Evolutionary conservation across 805 yeast species (phyloP), one percentile per base, ranked within the genome.

Genomic region (Nakazawaea populi): DNA sequence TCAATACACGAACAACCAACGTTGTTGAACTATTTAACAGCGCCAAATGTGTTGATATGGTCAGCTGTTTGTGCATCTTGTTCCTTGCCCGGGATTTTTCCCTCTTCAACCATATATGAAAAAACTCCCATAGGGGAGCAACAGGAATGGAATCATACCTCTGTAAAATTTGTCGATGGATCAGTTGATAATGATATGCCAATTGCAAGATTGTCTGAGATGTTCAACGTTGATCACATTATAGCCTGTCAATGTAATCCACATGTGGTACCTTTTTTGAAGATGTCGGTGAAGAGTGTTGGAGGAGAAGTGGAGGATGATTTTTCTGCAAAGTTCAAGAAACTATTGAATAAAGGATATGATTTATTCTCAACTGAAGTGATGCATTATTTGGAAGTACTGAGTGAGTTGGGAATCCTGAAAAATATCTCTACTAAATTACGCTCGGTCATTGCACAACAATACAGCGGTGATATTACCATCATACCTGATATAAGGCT

Each of bases 221-320:
- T 94, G 96, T 94, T 94, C 66, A 92, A 94, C 61, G 97, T 94
- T 32, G 96, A 94, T 64, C 97, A 94, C 65, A 91, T 94, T 55
- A 90, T 94, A 58, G 99, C 97, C 0, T 92, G 96, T 44, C 99
- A 94, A 65, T 99, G 94, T 1, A 94, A 94, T 62, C 96, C 97
- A 0, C 99, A 94, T 64, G 96, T 94, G 12, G 88, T 87, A 2
- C 99, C 99, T 0, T 77, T 92, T 47, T 72, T 94, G 58, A 83
- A 82, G 56, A 69, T 83, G 48, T 82, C 90, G 0, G 75, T 83
- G 4, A 79, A 83, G 24, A 79, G 82, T 62, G 82, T 82, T 24
- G 90, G 89, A 10, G 88, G 88, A 6, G 84, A 79, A 55, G 68
- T 82, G 42, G 88, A 85, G 58, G 77, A 79, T 53, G 85, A 80